phyloP scores from a whole-genome alignment of 2,329 filamentous ascomycete species.

The Diplodia seriata region DNA sequence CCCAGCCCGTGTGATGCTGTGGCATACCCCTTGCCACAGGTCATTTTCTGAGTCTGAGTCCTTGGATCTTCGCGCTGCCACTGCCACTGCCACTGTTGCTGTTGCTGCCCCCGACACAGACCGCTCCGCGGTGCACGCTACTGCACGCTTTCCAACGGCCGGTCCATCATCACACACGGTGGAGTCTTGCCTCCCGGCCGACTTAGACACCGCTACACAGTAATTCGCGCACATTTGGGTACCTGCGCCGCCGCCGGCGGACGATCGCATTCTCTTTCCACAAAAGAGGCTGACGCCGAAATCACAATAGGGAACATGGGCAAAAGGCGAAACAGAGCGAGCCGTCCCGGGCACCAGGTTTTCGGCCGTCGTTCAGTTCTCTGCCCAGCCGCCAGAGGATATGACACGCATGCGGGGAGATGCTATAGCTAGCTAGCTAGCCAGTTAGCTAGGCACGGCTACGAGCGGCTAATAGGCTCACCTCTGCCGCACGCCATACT shows the following conservation, averaged over 20 bases:
- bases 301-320: background rate
- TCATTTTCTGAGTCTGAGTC: background rate
- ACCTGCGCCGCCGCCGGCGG: too few species aligned
- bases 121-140: slow-evolving; percentile 17
- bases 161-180: background rate
- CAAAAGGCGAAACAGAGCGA: background rate
- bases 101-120: background rate
- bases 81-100: background rate
- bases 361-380: background rate
- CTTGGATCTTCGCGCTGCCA: background rate
- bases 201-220: slow-evolving; percentile 10
- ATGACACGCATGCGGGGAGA: background rate
- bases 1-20: background rate
- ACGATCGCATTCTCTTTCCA: background rate
- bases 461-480: too few species aligned
- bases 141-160: background rate
- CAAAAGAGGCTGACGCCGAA: slow-evolving; percentile 17
- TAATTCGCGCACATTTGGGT: slow-evolving; percentile 3
- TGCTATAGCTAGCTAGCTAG: background rate
- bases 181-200: background rate
- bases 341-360: background rate
- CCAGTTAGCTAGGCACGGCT: background rate
- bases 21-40: background rate
- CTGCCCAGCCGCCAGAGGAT: background rate
- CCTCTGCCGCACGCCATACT: background rate